Conservation (phyloP, 805 yeast genomes). For the Starmerella tilneyi region DNA sequence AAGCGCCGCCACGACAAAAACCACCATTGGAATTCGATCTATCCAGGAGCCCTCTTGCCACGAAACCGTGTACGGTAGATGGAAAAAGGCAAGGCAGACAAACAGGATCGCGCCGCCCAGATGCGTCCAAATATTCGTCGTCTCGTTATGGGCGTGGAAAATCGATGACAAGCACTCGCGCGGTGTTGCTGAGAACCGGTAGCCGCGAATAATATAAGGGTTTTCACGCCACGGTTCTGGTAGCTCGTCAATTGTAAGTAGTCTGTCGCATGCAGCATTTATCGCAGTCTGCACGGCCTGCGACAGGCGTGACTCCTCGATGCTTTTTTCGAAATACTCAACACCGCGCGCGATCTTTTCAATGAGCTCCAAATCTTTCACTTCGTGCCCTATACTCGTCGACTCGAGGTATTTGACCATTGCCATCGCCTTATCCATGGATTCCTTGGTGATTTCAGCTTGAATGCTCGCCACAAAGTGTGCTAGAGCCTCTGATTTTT, state of each 20-base stretch:
- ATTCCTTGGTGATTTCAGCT: constrained; percentile 28
- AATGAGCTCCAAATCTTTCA: constrained; percentile 21
- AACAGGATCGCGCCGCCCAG: constrained; percentile 55
- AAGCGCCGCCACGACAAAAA: constrained; percentile 61
- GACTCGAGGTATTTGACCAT: constrained; percentile 28
- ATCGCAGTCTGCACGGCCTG: constrained; percentile 25
- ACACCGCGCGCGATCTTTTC: constrained; percentile 27
- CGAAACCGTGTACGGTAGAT: constrained; percentile 52
- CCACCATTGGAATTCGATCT: constrained; percentile 46
- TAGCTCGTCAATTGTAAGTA: constrained; percentile 71
- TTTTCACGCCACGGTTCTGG: constrained; percentile 94
- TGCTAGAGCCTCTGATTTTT: constrained; percentile 26
- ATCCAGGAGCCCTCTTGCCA: constrained; percentile 36
- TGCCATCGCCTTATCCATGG: constrained; percentile 30
- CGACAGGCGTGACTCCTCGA: constrained; percentile 29
- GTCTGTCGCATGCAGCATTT: constrained; percentile 31
- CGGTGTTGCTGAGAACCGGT: constrained; percentile 66
- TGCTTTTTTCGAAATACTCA: constrained; percentile 29
- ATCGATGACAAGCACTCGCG: constrained; percentile 50
- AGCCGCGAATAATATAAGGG: constrained; percentile 71
- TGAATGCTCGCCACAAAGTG: constrained; percentile 27
- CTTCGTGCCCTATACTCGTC: constrained; percentile 25
- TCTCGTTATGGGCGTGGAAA: constrained; percentile 66
- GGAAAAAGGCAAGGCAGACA: constrained; percentile 45
- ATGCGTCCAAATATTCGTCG: constrained; percentile 92